phyloP scores from a whole-genome alignment of 2,329 filamentous ascomycete species.

The Xylariaceae sp. region DNA sequence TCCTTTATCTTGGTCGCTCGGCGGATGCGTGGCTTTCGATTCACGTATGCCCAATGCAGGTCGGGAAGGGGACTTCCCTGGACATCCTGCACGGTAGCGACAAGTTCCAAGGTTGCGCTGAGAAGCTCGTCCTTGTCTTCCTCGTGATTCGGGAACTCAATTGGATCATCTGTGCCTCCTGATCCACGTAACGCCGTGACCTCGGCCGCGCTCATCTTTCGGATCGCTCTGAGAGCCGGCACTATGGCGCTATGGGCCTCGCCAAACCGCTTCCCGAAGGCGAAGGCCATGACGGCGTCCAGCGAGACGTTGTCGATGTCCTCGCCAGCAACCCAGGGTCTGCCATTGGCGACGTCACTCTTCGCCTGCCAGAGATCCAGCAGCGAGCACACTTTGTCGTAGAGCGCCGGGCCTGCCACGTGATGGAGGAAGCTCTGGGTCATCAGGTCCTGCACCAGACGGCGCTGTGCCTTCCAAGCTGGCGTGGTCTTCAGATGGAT shows the following conservation, averaged over 20 bases:
- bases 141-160: not conserved
- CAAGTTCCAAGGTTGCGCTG: not conserved
- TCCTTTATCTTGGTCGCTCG: not conserved
- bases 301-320: constrained; percentile 13
- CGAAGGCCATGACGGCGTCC: constrained; percentile 13
- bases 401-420: not conserved
- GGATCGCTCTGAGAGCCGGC: not conserved
- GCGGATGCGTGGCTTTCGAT: not conserved
- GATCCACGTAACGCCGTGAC: not conserved
- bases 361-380: constrained; percentile 29
- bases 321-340: constrained; percentile 20
- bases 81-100: not conserved
- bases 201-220: not conserved
- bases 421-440: constrained; percentile 18
- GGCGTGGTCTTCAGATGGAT: constrained; percentile 25
- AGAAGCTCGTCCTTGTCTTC: not conserved
- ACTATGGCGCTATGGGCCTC: not conserved
- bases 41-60: not conserved
- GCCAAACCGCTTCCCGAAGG: constrained; percentile 6
- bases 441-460: constrained; percentile 31
- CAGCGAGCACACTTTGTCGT: constrained; percentile 14
- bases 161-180: not conserved
- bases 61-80: constrained; percentile 1
- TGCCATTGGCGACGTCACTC: constrained; percentile 29
- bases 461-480: constrained; percentile 25